Base-by-base conservation (phyloP, 352 stramenopile species). In the Phytophthora hibernalis region DNA sequence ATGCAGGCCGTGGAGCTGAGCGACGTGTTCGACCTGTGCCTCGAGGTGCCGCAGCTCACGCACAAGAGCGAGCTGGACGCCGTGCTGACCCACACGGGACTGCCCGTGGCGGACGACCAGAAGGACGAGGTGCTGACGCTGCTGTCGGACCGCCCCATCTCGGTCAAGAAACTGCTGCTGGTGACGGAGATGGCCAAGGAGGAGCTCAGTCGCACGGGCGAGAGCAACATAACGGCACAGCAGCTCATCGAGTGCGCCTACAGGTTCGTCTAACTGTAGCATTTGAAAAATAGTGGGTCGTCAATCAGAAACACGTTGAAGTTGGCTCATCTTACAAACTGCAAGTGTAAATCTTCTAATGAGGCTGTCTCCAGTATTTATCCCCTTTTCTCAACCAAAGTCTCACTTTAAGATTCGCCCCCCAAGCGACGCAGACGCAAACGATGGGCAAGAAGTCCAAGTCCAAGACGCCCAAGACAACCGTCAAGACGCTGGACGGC, bases 121-220 rank as follows among this genome's bases (percentile, higher is more conserved):
- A 91, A 90, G 68, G 58, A 83, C 43, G 67, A 78, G 52, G 85
- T 96, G 54, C 62, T 93, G 45, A 63, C 83, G 57, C 73, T 93
- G 69, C 81, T 96, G 74, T 78, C 82, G 15, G 83, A 80, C 52
- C 96, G 98, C 49, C 96, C 97, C 4, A 99, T 99, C 70, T 97
- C 97, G 45, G 97, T 99, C 74, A 99, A 99, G 82, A 97, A 98
- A 69, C 81, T 99, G 31, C 70, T 99, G 38, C 91, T 98, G 73
- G 95, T 99, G 47, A 85, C 95, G 24, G 97, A 99, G 82, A 99
- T 99, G 96, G 97, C 97, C 42, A 96, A 97, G 62, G 95, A 97
- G 48, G 83, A 95, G 61, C 73, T 93, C 13, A 71, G 65, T 15
- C 74, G 80, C 48, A 90, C 82, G 24, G 80, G 80, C 60, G 83